These are phyloP conservation scores for Eruca vesicaria DNA, from an alignment of 441 rosid genomes.

Conservation along the genomic window DNA sequence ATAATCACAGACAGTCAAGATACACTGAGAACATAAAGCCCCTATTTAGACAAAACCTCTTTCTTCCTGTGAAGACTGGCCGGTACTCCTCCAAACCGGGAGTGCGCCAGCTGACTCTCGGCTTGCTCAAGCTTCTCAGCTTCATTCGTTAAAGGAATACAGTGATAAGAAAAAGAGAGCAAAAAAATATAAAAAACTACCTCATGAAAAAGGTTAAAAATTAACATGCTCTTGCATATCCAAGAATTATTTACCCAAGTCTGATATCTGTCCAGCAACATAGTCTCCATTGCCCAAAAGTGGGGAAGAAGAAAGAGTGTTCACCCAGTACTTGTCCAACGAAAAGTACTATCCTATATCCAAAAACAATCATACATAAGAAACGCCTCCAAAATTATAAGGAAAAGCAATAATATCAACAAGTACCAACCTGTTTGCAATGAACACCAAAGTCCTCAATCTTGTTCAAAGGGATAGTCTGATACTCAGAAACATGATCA, in stretches of 20 bases:
- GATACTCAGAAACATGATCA: slow-evolving; percentile 94
- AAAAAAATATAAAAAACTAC: not conserved
- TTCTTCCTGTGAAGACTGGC: slow-evolving; percentile 75
- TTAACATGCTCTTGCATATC: slow-evolving; percentile 5
- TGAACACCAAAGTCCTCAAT: slow-evolving; percentile 98
- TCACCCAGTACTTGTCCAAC: slow-evolving; percentile 98
- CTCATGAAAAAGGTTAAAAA: not conserved
- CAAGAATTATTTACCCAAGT: slow-evolving; percentile 66
- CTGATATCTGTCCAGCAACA: slow-evolving; percentile 97
- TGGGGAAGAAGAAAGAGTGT: slow-evolving; percentile 96
- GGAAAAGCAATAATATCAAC: not conserved
- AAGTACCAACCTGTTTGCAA: slow-evolving; percentile 76
- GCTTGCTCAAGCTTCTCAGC: slow-evolving; percentile 99
- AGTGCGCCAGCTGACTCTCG: slow-evolving; percentile 82
- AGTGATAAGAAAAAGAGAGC: slow-evolving; percentile 12
- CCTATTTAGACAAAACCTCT: slow-evolving; percentile 56
- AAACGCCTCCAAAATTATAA: not conserved
- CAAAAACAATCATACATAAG: not conserved
- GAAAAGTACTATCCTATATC: slow-evolving; percentile 75
- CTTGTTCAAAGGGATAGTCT: slow-evolving; percentile 93
- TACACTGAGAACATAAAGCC: slow-evolving; percentile 14
- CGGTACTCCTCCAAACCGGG: slow-evolving; percentile 68
- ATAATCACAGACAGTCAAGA: slow-evolving; percentile 8
- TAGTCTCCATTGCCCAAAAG: slow-evolving; percentile 97
- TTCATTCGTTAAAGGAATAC: slow-evolving; percentile 38